Percentiles rank a stretch among this genome's conserved stretches.
These are phyloP conservation scores for Penicillium italicum DNA, from an alignment of 2,329 filamentous ascomycete species.

Conservation along the genomic window DNA sequence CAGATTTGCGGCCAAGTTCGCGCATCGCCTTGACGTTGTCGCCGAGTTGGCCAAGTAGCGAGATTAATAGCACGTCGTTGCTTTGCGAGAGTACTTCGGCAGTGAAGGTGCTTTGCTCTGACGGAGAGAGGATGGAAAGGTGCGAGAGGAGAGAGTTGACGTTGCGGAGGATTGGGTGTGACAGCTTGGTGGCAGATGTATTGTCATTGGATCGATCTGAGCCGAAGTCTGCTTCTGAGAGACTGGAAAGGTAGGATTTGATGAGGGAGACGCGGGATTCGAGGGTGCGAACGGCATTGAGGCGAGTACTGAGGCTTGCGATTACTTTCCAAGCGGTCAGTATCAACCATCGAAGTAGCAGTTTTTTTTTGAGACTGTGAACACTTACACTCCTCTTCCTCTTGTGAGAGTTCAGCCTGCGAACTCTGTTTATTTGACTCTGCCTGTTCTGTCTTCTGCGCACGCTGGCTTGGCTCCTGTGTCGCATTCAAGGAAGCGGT, in stretches of 20 bases:
- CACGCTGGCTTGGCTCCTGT: conserved; percentile 10
- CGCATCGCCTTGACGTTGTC: conserved; percentile 67
- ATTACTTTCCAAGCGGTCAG: conserved; percentile 46
- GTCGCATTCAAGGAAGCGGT: conserved; percentile 64
- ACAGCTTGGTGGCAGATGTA: conserved; percentile 51
- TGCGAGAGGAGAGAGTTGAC: conserved; percentile 83
- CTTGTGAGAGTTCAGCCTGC: conserved; percentile 47
- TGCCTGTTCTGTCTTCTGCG: conserved; percentile 15
- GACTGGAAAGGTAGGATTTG: conserved; percentile 68
- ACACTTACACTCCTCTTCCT: conserved; percentile 60
- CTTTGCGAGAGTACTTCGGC: conserved; percentile 70
- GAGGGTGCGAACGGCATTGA: conserved; percentile 92
- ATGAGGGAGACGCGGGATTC: conserved; percentile 71
- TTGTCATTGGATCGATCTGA: conserved; percentile 31
- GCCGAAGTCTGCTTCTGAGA: conserved; percentile 62
- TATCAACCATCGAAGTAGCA: conserved; percentile 11
- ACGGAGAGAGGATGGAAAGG: conserved; percentile 74
- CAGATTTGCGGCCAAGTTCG: conserved; percentile 72
- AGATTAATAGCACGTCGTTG: conserved; percentile 78
- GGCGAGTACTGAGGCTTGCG: conserved; percentile 72
- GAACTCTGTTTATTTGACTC: conserved; percentile 28
- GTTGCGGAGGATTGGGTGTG: conserved; percentile 76
- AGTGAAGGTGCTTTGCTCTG: conserved; percentile 62
- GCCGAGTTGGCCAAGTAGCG: conserved; percentile 71
- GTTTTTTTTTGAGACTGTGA: not conserved